Conservation (phyloP, 805 yeast species). For the Wickerhamiella nectarea region DNA sequence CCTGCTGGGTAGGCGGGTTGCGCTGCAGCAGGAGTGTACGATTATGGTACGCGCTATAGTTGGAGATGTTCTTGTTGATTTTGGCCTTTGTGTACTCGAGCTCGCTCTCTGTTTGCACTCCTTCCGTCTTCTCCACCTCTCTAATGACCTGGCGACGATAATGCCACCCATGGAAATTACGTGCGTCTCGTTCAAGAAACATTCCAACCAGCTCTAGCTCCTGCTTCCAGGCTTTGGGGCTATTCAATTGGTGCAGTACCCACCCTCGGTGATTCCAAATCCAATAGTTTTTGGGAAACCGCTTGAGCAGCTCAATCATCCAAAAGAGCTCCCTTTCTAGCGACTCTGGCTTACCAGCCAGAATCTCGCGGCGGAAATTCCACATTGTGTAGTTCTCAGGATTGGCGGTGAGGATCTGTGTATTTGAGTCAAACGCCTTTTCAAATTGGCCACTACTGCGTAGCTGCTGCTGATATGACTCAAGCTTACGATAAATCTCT, state of each 20-base stretch:
- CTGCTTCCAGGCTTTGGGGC: conserved; percentile 42
- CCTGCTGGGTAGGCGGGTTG: conserved; percentile 23
- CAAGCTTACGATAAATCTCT: conserved; percentile 36
- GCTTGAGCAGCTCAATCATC: conserved; percentile 42
- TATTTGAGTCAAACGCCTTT: conserved; percentile 36
- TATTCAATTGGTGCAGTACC: conserved; percentile 37
- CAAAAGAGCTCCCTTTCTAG: conserved; percentile 45
- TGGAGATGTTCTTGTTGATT: conserved; percentile 74
- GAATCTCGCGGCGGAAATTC: conserved; percentile 74
- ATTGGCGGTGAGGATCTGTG: conserved; percentile 45
- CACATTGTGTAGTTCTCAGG: conserved; percentile 85
- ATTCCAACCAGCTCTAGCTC: conserved; percentile 61
- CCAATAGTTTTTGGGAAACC: conserved; percentile 88
- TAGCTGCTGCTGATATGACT: conserved; percentile 25
- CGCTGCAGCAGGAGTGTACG: conserved; percentile 50
- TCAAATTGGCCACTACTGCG: conserved; percentile 18
- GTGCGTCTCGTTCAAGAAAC: conserved; percentile 54
- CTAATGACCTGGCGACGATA: conserved; percentile 63
- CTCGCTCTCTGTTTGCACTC: conserved; percentile 33
- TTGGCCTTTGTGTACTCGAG: conserved; percentile 63
- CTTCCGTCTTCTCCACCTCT: conserved; percentile 19
- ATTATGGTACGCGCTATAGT: conserved; percentile 94
- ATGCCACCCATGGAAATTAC: conserved; percentile 95
- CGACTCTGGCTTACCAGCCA: conserved; percentile 27
- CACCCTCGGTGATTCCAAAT: conserved; percentile 89